phyloP scores from a whole-genome alignment of 75 land plant species.

The Pseudotsuga menziesii region DNA sequence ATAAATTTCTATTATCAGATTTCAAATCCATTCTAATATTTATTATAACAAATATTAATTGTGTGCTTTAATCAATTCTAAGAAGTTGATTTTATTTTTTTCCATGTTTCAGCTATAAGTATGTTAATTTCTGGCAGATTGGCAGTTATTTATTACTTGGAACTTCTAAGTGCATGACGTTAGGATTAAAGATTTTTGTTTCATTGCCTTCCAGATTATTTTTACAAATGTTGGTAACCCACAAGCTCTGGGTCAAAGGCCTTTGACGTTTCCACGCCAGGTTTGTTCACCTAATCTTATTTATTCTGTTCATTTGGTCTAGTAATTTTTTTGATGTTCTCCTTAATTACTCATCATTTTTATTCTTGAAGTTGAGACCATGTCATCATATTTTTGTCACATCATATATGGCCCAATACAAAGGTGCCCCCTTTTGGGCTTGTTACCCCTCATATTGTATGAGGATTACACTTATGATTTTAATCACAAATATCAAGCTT shows the following conservation, averaged over 20 bases:
- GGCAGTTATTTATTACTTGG: not conserved
- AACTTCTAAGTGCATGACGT: not conserved
- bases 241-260: constrained; percentile 98
- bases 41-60: not conserved
- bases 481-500: no score
- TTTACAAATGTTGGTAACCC: constrained; percentile 99
- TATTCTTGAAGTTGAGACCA: not conserved
- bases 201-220: constrained; percentile 61
- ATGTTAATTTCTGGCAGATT: not conserved
- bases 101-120: not conserved
- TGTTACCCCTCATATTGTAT: no score
- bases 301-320: not conserved
- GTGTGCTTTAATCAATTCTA: not conserved
- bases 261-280: constrained; percentile 97
- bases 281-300: constrained; percentile 22
- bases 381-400: not conserved
- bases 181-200: not conserved
- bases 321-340: not conserved
- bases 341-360: not conserved
- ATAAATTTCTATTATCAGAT: not conserved
- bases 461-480: no score
- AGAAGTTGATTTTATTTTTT: not conserved
- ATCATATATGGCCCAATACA: not conserved
- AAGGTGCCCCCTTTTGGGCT: not conserved
- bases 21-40: not conserved